These are phyloP conservation scores for Ganoderma sp. DNA, from an alignment of 1,284 basidiomycete species.

Conservation along the genomic window DNA sequence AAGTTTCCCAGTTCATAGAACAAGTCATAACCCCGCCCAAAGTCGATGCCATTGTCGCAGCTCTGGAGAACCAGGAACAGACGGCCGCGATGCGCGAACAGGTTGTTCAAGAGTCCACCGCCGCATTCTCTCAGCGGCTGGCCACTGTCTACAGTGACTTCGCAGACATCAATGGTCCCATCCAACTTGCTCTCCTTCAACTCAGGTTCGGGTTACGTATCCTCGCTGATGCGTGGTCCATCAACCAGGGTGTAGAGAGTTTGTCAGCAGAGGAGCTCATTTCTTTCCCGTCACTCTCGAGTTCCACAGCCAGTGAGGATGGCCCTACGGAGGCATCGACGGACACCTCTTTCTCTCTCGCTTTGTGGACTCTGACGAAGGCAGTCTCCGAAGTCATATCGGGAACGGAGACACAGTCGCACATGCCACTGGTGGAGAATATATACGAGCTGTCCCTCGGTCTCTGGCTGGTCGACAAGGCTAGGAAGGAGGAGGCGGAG, in stretches of 20 bases:
- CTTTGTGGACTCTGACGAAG: slow-evolving; percentile 61
- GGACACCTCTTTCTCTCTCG: slow-evolving; percentile 37
- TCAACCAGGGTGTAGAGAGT: slow-evolving; percentile 17
- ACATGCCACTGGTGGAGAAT: slow-evolving; percentile 48
- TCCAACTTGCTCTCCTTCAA: slow-evolving; percentile 70
- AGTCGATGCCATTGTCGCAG: slow-evolving; percentile 47
- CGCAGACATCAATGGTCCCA: slow-evolving; percentile 71
- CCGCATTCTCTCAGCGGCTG: slow-evolving; percentile 67
- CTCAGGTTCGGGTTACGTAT: slow-evolving; percentile 81
- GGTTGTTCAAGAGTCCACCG: slow-evolving; percentile 69
- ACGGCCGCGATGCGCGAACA: slow-evolving; percentile 57
- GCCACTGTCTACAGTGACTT: slow-evolving; percentile 64
- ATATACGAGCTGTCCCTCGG: slow-evolving; percentile 78
- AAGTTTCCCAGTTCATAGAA: slow-evolving; percentile 74
- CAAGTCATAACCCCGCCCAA: slow-evolving; percentile 59
- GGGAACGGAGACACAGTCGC: slow-evolving; percentile 41
- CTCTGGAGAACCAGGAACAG: slow-evolving; percentile 44
- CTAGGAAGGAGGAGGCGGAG: slow-evolving; percentile 69
- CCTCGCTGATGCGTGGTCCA: slow-evolving; percentile 42
- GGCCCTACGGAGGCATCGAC: slow-evolving; percentile 14
- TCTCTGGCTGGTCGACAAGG: slow-evolving; percentile 85
- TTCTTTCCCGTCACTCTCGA: slow-evolving; percentile 59
- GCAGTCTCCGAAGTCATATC: slow-evolving; percentile 51
- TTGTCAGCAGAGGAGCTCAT: slow-evolving; percentile 46
- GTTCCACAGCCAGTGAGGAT: slow-evolving; percentile 46